These are phyloP conservation scores for Schoenoplectus tabernaemontani DNA, from an alignment of 202 grass and related monocot genomes.

Conservation along the genomic window DNA sequence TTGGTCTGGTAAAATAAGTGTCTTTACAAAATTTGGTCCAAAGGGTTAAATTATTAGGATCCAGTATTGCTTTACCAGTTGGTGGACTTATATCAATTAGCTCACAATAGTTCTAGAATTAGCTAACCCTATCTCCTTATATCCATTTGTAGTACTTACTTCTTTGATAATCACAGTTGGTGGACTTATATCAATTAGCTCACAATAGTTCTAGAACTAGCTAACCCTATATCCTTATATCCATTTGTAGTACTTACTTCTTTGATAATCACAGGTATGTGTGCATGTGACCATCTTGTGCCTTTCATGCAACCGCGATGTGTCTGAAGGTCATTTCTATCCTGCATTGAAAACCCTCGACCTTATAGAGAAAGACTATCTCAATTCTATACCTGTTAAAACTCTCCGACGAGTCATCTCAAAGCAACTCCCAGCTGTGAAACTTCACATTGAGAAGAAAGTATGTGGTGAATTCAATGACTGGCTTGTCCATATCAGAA, in stretches of 20 bases:
- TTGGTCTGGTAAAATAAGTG: background rate
- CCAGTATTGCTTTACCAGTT: background rate
- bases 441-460: conserved; percentile 65
- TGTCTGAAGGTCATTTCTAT: conserved; percentile 37
- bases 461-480: conserved; percentile 71
- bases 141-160: background rate
- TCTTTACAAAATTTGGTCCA: background rate
- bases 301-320: conserved; percentile 44
- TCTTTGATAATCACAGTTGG: no score
- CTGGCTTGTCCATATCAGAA: conserved; percentile 71
- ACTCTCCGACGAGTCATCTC: conserved; percentile 47
- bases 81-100: background rate
- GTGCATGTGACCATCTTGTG: conserved; percentile 50
- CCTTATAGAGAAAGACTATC: conserved; percentile 50
- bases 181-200: background rate
- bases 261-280: conserved; percentile 28
- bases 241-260: background rate
- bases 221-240: background rate
- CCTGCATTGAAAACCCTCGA: conserved; percentile 62
- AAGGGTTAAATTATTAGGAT: background rate
- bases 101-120: background rate
- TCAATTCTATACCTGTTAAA: conserved; percentile 57
- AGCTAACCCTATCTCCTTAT: background rate
- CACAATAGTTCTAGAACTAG: background rate
- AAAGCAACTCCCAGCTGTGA: conserved; percentile 59